Evolutionary conservation across 345 rosid species (phyloP).

Genomic region (Hypericum androsaemum): DNA sequence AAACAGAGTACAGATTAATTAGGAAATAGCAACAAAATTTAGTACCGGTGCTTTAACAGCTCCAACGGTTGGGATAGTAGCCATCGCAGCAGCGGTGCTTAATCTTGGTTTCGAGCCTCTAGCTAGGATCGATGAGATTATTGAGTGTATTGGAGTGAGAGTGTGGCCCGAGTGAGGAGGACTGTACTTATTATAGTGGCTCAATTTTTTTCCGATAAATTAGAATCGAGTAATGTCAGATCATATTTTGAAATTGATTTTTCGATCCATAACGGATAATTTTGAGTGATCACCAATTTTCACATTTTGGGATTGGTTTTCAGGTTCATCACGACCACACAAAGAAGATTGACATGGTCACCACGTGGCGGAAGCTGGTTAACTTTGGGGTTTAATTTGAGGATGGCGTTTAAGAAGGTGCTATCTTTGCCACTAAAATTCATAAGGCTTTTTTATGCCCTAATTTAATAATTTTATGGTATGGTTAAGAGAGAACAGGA

Average conservation of each 20-base stretch:
- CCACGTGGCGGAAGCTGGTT: slow-evolving; percentile 30
- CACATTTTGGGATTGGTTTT: slow-evolving; percentile 11
- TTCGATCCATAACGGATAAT: slow-evolving; percentile 7
- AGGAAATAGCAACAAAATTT: background rate
- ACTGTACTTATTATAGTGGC: too few species aligned
- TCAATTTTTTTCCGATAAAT: too few species aligned
- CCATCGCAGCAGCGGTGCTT: background rate
- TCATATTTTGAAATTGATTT: background rate
- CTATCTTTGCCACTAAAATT: too few species aligned
- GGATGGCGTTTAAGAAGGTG: too few species aligned
- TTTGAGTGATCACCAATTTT: slow-evolving; percentile 25
- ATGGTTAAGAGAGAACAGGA: too few species aligned
- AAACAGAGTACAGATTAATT: too few species aligned
- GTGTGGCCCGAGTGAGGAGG: background rate
- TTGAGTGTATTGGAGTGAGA: background rate
- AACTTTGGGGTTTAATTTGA: too few species aligned
- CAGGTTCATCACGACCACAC: slow-evolving; percentile 32
- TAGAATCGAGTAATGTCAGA: too few species aligned
- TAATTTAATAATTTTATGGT: too few species aligned
- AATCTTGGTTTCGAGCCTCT: too few species aligned
- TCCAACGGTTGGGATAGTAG: slow-evolving; percentile 73
- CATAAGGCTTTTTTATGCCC: too few species aligned
- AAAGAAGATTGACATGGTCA: slow-evolving; percentile 25
- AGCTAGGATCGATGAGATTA: too few species aligned
- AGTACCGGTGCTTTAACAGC: slow-evolving; percentile 65